Evolutionary conservation across 345 rosid species (phyloP).

Genomic region (Arabidopsis thaliana): DNA sequence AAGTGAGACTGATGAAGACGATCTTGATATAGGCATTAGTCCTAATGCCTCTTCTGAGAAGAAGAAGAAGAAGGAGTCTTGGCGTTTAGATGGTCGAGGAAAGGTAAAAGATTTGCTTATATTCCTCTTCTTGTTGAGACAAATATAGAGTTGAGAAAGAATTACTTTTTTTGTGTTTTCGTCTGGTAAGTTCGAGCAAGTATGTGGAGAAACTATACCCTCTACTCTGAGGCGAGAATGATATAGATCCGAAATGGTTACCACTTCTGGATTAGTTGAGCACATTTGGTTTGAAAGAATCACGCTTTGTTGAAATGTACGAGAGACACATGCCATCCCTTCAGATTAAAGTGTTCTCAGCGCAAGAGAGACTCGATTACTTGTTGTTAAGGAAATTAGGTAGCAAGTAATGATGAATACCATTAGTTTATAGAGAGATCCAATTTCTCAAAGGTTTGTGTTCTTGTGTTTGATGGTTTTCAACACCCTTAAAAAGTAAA

Average conservation of each 20-base stretch:
- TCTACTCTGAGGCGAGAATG: constrained; percentile 67
- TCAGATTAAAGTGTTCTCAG: constrained; percentile 76
- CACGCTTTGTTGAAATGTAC: constrained; percentile 86
- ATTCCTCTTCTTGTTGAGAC: neutral
- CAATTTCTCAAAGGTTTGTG: too few species aligned
- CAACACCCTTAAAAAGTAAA: neutral
- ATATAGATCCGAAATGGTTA: constrained; percentile 74
- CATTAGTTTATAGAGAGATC: neutral
- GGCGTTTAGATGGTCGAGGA: constrained; percentile 47
- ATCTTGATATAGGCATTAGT: constrained; percentile 38
- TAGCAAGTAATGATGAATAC: neutral
- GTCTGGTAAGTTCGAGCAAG: constrained; percentile 53
- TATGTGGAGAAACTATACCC: constrained; percentile 56
- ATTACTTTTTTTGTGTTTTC: constrained; percentile 16
- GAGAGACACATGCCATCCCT: constrained; percentile 89
- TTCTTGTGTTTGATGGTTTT: neutral
- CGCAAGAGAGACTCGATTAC: constrained; percentile 88
- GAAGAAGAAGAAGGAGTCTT: constrained; percentile 44
- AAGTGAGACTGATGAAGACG: constrained; percentile 42
- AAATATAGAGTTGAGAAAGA: neutral
- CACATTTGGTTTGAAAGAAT: constrained; percentile 80
- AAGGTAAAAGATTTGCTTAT: constrained; percentile 53
- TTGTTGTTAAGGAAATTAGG: constrained; percentile 38
- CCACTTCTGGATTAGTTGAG: constrained; percentile 86
- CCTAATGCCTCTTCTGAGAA: constrained; percentile 35